These are phyloP conservation scores for Lentinula boryana DNA, from an alignment of 768 basidiomycete species.

Conservation along the genomic window DNA sequence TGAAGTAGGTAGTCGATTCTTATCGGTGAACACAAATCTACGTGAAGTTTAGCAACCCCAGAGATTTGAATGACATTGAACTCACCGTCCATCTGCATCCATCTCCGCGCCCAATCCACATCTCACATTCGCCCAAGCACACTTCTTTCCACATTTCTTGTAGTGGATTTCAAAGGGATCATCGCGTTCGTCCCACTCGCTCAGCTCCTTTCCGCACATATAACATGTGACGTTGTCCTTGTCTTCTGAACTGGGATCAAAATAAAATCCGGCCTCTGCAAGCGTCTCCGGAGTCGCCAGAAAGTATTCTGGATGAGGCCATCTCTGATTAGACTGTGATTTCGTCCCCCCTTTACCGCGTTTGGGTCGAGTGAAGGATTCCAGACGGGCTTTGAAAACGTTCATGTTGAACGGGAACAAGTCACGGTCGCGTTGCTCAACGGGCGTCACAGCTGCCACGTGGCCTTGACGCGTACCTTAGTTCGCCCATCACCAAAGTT, in stretches of 20 bases:
- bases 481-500: no score
- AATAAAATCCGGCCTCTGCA: constrained; percentile 90
- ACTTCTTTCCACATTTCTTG: constrained; percentile 54
- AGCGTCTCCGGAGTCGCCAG: constrained; percentile 68
- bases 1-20: constrained; percentile 56
- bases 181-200: constrained; percentile 81
- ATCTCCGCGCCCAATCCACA: constrained; percentile 63
- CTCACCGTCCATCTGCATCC: constrained; percentile 52
- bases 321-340: constrained; percentile 50
- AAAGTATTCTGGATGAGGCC: constrained; percentile 69
- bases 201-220: constrained; percentile 74
- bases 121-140: constrained; percentile 77
- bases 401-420: constrained; percentile 37
- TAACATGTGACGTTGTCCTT: constrained; percentile 80
- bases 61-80: background rate
- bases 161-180: constrained; percentile 85
- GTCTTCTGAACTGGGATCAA: constrained; percentile 58
- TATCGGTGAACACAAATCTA: constrained; percentile 57
- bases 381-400: constrained; percentile 48
- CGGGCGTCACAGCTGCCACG: background rate
- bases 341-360: constrained; percentile 52
- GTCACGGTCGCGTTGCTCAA: background rate
- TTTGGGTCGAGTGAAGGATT: constrained; percentile 62
- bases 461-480: no score
- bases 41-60: background rate